Evolutionary conservation across 305 asterid genomes (phyloP), one percentile per base, ranked within the genome.

Genomic region (Coffea humblotiana): DNA sequence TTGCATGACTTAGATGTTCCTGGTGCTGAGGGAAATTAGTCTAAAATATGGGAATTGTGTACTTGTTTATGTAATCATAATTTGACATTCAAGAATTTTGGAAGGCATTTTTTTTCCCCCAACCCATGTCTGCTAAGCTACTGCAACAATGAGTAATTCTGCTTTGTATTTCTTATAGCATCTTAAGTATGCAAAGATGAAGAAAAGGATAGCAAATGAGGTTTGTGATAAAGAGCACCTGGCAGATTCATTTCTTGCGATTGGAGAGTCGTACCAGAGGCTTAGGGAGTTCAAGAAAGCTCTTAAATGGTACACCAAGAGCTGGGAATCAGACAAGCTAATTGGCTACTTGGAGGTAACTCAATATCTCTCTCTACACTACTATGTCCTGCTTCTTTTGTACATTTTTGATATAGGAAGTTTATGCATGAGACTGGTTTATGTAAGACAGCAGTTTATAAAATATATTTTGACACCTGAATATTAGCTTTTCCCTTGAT

Each of bases 311-410:
- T 89, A 88, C 90, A 81, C 79, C 75, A 93, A 88, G 90, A 91
- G 95, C 79, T 89, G 92, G 98, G 91, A 93, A 81, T 82, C 86
- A 79, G 94, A 85, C 89, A 81, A 80, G 80, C 82, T 77, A 77
- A 94, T 96, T 86, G 97, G 98, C 76, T 92, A 88, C 86, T 87
- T 92, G 91, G 99, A 96, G 99, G 99, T 96, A 87, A 83, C 85
- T 81, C 83, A 78, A 60, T 79, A 73, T 82, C 14, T 80, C 40
- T 79, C 43, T 72, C 67, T 67, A 6, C 7, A 51, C 51, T 40
- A 45, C 66, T 73, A 35, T 2, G 25, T 15, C 37, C 73, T 45
- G 6, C 56, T 52, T 64, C 35, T 72, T 13, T 47, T 45, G 25
- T 43, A 47, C 29, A 52, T 43, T n/a, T 27, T 58, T 25, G 43